phyloP scores from a whole-genome alignment of 768 basidiomycete genomes.

The Sporobolomyces roseus region DNA sequence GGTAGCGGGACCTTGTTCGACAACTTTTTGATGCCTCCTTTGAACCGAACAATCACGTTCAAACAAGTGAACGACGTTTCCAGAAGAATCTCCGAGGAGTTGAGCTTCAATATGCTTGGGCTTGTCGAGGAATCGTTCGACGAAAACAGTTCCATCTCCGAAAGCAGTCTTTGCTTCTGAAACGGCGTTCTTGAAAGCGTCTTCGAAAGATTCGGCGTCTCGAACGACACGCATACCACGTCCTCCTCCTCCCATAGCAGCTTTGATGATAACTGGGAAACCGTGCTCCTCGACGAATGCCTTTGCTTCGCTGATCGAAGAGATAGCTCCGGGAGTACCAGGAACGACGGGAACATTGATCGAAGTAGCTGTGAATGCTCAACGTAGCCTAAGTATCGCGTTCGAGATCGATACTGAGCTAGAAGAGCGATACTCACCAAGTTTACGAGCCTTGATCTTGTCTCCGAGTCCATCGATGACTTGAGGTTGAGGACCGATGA shows the following conservation, averaged over 20 bases:
- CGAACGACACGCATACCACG: slow-evolving; percentile 99
- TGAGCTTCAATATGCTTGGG: slow-evolving; percentile 98
- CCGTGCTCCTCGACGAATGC: slow-evolving; percentile 83
- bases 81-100: slow-evolving; percentile 80
- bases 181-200: slow-evolving; percentile 83
- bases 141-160: slow-evolving; percentile 97
- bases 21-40: slow-evolving; percentile 92
- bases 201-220: slow-evolving; percentile 84
- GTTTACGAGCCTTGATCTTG: slow-evolving; percentile 92
- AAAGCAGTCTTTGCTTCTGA: slow-evolving; percentile 94
- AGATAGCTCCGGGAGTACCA: slow-evolving; percentile 93
- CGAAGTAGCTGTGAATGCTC: slow-evolving; percentile 60
- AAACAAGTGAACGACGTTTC: slow-evolving; percentile 95
- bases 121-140: slow-evolving; percentile 93
- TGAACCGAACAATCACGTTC: slow-evolving; percentile 99
- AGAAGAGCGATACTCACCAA: slow-evolving; percentile 51
- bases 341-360: slow-evolving; percentile 94
- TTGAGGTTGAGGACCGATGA: slow-evolving; percentile 90
- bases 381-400: neutral
- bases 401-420: neutral
- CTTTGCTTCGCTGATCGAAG: slow-evolving; percentile 68
- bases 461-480: slow-evolving; percentile 97
- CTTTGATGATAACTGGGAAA: slow-evolving; percentile 88
- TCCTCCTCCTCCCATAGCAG: slow-evolving; percentile 76
- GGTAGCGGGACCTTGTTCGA: slow-evolving; percentile 95